These are phyloP conservation scores for Saccharomyces hybrid DNA, from an alignment of 1,139 yeast genomes.

Conservation along the genomic window DNA sequence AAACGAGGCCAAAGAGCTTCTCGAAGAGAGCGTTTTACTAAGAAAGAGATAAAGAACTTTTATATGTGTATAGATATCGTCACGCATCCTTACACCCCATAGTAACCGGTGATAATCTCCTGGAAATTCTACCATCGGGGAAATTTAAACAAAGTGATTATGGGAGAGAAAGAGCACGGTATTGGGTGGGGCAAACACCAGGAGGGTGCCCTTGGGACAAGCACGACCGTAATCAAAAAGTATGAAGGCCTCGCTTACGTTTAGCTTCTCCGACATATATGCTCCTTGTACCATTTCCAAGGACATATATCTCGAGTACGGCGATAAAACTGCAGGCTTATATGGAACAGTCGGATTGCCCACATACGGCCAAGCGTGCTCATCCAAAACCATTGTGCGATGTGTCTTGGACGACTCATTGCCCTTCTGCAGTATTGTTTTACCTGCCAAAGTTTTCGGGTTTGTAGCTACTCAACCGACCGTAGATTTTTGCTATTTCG, in stretches of 20 bases:
- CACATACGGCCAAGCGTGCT: not conserved
- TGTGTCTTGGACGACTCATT: not conserved
- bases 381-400: not conserved
- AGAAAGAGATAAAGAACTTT: constrained; percentile 9
- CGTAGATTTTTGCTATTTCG: constrained; percentile 14
- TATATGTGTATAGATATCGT: constrained; percentile 1
- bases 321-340: not conserved
- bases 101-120: not conserved
- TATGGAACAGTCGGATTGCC: not conserved
- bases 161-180: not conserved
- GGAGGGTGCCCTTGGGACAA: not conserved
- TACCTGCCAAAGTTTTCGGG: constrained; percentile 4
- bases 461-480: constrained; percentile 6
- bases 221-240: not conserved
- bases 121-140: not conserved
- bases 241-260: not conserved
- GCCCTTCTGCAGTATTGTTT: not conserved
- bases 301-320: not conserved
- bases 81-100: not conserved
- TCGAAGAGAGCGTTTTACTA: constrained; percentile 21
- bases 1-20: constrained; percentile 61
- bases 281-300: not conserved
- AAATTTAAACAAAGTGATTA: not conserved
- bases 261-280: not conserved
- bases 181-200: not conserved